These are phyloP conservation scores for Cyberlindnera lachancei DNA, from an alignment of 805 yeast genomes.

Conservation along the genomic window DNA sequence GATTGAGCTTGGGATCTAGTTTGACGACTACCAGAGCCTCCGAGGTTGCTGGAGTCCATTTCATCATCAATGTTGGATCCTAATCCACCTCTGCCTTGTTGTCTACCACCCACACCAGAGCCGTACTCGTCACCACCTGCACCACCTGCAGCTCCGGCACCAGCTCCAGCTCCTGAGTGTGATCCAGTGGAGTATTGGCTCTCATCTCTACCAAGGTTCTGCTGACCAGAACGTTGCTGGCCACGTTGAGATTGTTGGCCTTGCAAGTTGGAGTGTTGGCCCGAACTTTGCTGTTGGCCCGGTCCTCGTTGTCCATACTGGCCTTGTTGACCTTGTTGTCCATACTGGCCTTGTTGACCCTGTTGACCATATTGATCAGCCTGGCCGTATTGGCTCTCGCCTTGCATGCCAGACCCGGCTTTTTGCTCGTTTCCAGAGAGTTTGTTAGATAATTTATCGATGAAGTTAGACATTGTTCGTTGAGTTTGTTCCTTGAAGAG, in stretches of 20 bases:
- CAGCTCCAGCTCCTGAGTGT: neutral
- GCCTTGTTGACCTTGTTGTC: constrained; percentile 1
- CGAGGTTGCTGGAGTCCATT: constrained; percentile 1
- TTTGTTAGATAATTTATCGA: constrained; percentile 22
- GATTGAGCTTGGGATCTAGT: constrained; percentile 20
- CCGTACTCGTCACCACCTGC: neutral
- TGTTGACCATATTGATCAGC: constrained; percentile 3
- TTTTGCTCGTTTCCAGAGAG: constrained; percentile 12
- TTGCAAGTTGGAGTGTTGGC: too few relatives aligned
- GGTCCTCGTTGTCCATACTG: too few relatives aligned
- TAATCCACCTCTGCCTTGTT: neutral
- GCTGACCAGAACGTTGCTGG: constrained; percentile 14
- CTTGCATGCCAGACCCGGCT: neutral
- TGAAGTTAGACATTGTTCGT: constrained; percentile 20
- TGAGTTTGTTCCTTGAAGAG: too few relatives aligned
- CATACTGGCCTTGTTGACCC: constrained; percentile 1
- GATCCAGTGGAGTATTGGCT: constrained; percentile 15
- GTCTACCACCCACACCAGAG: neutral
- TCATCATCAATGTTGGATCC: constrained; percentile 1
- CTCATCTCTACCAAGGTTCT: constrained; percentile 12
- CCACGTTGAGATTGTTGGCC: too few relatives aligned
- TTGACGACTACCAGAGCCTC: constrained; percentile 14
- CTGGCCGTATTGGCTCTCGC: constrained; percentile 1
- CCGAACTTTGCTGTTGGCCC: too few relatives aligned
- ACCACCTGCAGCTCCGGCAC: too few relatives aligned